phyloP scores from a whole-genome alignment of 2,329 filamentous ascomycete genomes.

The Fusarium dlaminii region DNA sequence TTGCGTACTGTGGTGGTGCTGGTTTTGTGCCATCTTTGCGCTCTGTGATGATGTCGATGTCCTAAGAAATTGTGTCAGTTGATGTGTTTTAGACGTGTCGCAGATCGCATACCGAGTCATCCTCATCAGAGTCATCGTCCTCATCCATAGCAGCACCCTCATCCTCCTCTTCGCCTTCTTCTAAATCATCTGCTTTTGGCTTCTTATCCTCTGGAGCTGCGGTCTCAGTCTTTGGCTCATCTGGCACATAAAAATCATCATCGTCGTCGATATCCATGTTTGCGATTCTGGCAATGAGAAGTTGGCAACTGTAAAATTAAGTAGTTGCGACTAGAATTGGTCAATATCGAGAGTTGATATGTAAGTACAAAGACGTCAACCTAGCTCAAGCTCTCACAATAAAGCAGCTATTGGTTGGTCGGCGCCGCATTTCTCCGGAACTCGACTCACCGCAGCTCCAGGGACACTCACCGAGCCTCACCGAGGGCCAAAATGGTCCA shows the following conservation, averaged over 20 bases:
- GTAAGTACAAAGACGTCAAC: conserved; percentile 26
- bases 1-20: conserved; percentile 65
- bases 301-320: not conserved
- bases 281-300: conserved; percentile 13
- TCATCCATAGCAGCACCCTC: conserved; percentile 69
- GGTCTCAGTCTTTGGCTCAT: conserved; percentile 59
- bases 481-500: conserved; percentile 23
- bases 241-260: conserved; percentile 72
- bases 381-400: conserved; percentile 32
- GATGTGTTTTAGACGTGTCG: not conserved
- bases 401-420: conserved; percentile 16
- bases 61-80: conserved; percentile 51
- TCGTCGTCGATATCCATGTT: conserved; percentile 75
- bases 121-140: conserved; percentile 53
- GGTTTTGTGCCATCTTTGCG: conserved; percentile 71
- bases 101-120: conserved; percentile 50
- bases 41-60: conserved; percentile 75
- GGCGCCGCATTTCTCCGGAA: conserved; percentile 45
- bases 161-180: conserved; percentile 72
- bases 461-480: conserved; percentile 29
- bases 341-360: not conserved
- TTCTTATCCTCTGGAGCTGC: conserved; percentile 43
- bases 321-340: not conserved
- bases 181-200: conserved; percentile 63
- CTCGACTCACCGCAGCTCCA: not conserved